phyloP scores from a whole-genome alignment of 805 yeast genomes.

The Candida ponderosae region DNA sequence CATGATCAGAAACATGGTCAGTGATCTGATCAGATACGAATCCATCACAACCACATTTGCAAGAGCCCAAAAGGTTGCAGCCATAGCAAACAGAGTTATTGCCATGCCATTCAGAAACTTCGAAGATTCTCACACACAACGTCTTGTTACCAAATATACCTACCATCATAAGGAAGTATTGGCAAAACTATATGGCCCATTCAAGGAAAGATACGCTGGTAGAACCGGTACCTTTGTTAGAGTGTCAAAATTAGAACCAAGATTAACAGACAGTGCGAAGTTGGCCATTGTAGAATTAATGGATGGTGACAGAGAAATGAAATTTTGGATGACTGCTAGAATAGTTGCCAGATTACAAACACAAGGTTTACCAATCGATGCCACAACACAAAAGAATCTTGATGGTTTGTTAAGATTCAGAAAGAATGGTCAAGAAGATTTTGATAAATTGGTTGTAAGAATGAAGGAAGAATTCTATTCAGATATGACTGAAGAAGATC shows the following conservation, averaged over 20 bases:
- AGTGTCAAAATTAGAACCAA: conserved; percentile 72
- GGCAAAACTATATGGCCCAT: conserved; percentile 60
- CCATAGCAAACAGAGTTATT: conserved; percentile 55
- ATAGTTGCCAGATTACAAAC: conserved; percentile 72
- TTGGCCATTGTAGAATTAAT: conserved; percentile 85
- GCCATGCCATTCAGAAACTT: conserved; percentile 32
- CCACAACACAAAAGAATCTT: conserved; percentile 49
- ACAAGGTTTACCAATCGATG: conserved; percentile 47
- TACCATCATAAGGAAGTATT: conserved; percentile 41
- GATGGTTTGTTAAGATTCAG: conserved; percentile 38
- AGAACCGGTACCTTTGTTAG: conserved; percentile 84
- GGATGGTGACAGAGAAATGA: conserved; percentile 64
- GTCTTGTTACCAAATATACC: conserved; percentile 30
- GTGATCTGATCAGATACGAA: conserved; percentile 64
- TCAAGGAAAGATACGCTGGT: conserved; percentile 52
- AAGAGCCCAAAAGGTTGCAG: conserved; percentile 64
- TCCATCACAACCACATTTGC: conserved; percentile 66
- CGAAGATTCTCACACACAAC: conserved; percentile 6
- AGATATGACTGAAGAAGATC: background rate
- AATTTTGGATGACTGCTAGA: conserved; percentile 73
- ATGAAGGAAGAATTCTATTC: conserved; percentile 39
- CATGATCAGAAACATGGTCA: conserved; percentile 54
- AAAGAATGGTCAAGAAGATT: conserved; percentile 42
- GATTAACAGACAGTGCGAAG: conserved; percentile 85
- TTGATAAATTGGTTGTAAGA: conserved; percentile 54